Evolutionary conservation across 2,329 filamentous ascomycete genomes (phyloP).

Genomic region (Aspergillus brunneoviolaceus): DNA sequence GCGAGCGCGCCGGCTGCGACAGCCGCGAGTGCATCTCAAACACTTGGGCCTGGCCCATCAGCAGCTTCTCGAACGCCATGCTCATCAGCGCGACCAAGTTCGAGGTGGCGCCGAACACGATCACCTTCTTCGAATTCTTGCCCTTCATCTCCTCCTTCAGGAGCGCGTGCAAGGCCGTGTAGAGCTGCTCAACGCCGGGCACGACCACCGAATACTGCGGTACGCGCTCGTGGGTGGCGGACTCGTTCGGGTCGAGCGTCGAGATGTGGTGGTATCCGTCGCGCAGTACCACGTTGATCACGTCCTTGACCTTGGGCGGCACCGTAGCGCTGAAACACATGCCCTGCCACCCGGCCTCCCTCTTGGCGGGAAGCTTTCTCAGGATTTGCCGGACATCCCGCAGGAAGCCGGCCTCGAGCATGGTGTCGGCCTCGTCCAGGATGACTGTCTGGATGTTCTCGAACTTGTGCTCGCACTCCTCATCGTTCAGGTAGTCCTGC

Average conservation of each 20-base stretch:
- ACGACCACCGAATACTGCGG: slow-evolving; percentile 51
- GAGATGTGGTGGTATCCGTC: slow-evolving; percentile 79
- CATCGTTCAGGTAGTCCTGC: slow-evolving; percentile 48
- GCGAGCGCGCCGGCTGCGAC: slow-evolving; percentile 66
- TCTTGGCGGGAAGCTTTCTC: slow-evolving; percentile 51
- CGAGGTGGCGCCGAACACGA: slow-evolving; percentile 76
- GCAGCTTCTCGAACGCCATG: slow-evolving; percentile 50
- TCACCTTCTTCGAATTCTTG: slow-evolving; percentile 6
- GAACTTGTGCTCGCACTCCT: slow-evolving; percentile 45
- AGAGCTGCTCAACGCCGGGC: slow-evolving; percentile 45
- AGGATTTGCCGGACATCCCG: slow-evolving; percentile 55
- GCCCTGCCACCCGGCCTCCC: slow-evolving; percentile 42
- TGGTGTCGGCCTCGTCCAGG: slow-evolving; percentile 43
- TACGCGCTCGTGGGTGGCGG: slow-evolving; percentile 65
- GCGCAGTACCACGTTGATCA: slow-evolving; percentile 65
- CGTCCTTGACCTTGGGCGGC: slow-evolving; percentile 72
- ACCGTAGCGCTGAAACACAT: slow-evolving; percentile 92
- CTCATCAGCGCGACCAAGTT: slow-evolving; percentile 61
- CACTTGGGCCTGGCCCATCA: slow-evolving; percentile 36
- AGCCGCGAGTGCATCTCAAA: slow-evolving; percentile 76
- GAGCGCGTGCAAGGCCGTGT: slow-evolving; percentile 47
- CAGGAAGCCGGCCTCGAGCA: slow-evolving; percentile 45
- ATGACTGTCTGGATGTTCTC: slow-evolving; percentile 51
- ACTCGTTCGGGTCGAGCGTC: slow-evolving; percentile 75
- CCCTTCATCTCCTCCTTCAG: slow-evolving; percentile 36